Base-by-base conservation (phyloP, 2,329 filamentous ascomycete genomes). In the Fusarium beomiforme region DNA sequence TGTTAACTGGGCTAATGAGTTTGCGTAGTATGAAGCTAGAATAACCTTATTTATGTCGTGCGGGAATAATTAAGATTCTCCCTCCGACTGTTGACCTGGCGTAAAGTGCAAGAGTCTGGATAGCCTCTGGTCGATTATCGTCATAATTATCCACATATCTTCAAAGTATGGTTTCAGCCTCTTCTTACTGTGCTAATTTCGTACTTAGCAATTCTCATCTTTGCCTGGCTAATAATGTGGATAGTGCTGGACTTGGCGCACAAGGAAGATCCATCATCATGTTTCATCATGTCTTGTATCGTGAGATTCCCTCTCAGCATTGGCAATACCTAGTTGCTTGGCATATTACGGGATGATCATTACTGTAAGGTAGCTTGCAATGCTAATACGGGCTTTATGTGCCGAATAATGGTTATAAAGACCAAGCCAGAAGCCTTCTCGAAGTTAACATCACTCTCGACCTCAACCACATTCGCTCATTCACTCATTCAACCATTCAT, bases 121-220 rank as follows among this genome's bases (percentile, higher is more conserved):
- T 17, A 16, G 13, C 5, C 17, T 24, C 33, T 24, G 29, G 8
- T 29, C 23, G n/a, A n/a, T n/a, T 4, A 33, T 10, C 1, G 9
- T 24, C 9, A 6, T 24, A 16, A 42, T 3, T 16, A 3, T 3
- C 17, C n/a, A 8, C 2, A 13, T 23, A 10, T 9, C 9, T 13
- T 9, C 10, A 4, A 10, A 5, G n/a, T n/a, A 39, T 5, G n/a
- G 10, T 29, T 29, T 21, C 14, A 54, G 23, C 21, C n/a, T 11
- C 16, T 8, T 19, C 26, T 56, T 43, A 43, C 23, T n/a, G 3
- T 16, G 1, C 2, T 19, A 56, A 29, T 36, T 26, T 29, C 19
- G 14, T 23, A 17, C 16, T 13, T 2, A 2, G 0, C 24, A 9
- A 11, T 4, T 21, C 3, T 6, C 0, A 8, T 9, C 4, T 5